A percentile compares a stretch with the other conserved stretches of the same genome.
Conservation (phyloP, 2,329 filamentous ascomycete species). For the Botrytis porri region DNA sequence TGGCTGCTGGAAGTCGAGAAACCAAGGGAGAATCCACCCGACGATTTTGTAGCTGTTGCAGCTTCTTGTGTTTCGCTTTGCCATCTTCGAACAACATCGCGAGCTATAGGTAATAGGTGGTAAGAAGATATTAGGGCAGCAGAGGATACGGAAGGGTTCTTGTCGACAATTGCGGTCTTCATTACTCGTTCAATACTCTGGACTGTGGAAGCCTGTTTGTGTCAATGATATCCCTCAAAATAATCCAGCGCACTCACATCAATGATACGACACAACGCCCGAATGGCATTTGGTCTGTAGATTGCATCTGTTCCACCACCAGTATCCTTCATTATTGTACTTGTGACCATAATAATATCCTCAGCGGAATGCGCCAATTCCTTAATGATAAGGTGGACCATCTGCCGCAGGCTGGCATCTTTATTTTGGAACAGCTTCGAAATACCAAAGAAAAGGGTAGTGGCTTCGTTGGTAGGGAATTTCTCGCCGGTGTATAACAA, state of each 20-base stretch:
- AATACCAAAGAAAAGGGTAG: slow-evolving; percentile 96
- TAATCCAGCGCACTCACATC: slow-evolving; percentile 60
- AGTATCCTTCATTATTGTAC: slow-evolving; percentile 99
- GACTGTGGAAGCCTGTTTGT: slow-evolving; percentile 76
- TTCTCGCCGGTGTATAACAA: slow-evolving; percentile 95
- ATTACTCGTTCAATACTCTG: slow-evolving; percentile 97
- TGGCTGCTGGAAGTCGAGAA: slow-evolving; percentile 79
- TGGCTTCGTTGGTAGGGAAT: slow-evolving; percentile 96
- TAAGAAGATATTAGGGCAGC: slow-evolving; percentile 96
- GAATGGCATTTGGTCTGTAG: slow-evolving; percentile 92
- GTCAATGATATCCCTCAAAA: slow-evolving; percentile 30
- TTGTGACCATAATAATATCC: slow-evolving; percentile 99
- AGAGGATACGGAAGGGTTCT: slow-evolving; percentile 94
- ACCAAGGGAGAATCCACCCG: slow-evolving; percentile 83
- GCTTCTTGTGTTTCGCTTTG: slow-evolving; percentile 98
- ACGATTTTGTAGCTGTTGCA: slow-evolving; percentile 83
- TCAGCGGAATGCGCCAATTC: slow-evolving; percentile 92
- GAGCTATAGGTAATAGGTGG: slow-evolving; percentile 92
- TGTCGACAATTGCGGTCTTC: slow-evolving; percentile 99
- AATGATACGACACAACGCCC: slow-evolving; percentile 93
- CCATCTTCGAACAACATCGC: slow-evolving; percentile 94
- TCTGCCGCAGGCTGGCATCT: slow-evolving; percentile 94
- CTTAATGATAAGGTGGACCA: slow-evolving; percentile 98
- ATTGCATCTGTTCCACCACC: slow-evolving; percentile 91
- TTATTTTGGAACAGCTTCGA: slow-evolving; percentile 99